Percentiles rank a stretch among this genome's conserved stretches.
Evolutionary conservation across 164 flowering plant genomes (phyloP).

Genomic region (Vitis riparia): DNA sequence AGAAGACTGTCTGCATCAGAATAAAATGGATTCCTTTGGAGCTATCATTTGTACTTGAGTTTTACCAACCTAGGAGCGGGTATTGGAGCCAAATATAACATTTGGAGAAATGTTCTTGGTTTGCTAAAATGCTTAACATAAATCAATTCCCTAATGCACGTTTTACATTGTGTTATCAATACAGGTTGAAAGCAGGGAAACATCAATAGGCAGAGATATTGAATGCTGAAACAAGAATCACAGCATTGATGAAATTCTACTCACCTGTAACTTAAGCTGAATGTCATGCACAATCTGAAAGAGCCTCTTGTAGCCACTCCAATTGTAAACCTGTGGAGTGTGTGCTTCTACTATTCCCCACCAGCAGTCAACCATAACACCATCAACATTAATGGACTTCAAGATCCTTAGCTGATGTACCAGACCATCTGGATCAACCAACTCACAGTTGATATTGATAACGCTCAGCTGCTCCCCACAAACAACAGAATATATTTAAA

Average conservation of each 20-base stretch:
- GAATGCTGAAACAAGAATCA: slow-evolving; percentile 1
- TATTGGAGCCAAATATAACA: too few species aligned
- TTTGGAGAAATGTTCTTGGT: too few species aligned
- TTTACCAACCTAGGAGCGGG: too few species aligned
- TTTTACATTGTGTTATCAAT: too few species aligned
- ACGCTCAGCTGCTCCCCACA: slow-evolving; percentile 55
- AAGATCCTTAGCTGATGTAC: slow-evolving; percentile 55
- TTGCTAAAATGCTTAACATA: too few species aligned
- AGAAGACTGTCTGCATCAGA: too few species aligned
- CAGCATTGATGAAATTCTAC: not conserved
- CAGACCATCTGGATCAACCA: slow-evolving; percentile 73
- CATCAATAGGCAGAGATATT: not conserved
- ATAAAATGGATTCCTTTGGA: too few species aligned
- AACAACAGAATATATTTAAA: not conserved
- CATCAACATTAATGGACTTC: slow-evolving; percentile 75
- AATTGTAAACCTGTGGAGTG: slow-evolving; percentile 74
- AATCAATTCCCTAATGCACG: too few species aligned
- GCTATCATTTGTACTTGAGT: too few species aligned
- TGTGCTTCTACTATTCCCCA: slow-evolving; percentile 96
- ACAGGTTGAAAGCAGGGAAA: not conserved
- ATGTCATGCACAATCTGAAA: slow-evolving; percentile 72
- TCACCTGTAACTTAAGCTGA: slow-evolving; percentile 72
- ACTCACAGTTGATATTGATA: slow-evolving; percentile 68
- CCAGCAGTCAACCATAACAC: slow-evolving; percentile 94
- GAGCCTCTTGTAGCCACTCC: slow-evolving; percentile 79